phyloP scores from a whole-genome alignment of 371 early-diverging fungal genomes.

The Haplosporangium sp. region DNA sequence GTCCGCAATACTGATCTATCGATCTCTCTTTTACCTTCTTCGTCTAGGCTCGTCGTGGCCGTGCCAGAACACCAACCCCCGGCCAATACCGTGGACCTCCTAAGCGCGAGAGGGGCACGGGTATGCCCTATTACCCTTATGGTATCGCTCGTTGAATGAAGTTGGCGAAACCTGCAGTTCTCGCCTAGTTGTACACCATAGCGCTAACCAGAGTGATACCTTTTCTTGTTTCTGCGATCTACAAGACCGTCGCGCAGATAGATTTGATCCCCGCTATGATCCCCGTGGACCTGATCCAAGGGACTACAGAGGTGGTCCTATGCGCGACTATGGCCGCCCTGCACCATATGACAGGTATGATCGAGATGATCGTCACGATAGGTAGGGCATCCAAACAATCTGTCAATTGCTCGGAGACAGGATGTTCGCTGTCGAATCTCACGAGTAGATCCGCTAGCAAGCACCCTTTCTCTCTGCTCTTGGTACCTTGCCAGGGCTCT shows the following conservation, averaged over 20 bases:
- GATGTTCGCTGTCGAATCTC: not conserved
- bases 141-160: slow-evolving; percentile 23
- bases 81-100: slow-evolving; percentile 89
- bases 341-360: slow-evolving; percentile 61
- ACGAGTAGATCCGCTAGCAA: too few relatives aligned
- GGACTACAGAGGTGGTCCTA: slow-evolving; percentile 42
- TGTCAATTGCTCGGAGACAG: slow-evolving; percentile 29
- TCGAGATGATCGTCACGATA: slow-evolving; percentile 62
- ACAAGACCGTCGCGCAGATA: slow-evolving; percentile 63
- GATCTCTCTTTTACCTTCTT: too few relatives aligned
- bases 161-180: slow-evolving; percentile 37
- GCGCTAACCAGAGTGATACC: slow-evolving; percentile 1
- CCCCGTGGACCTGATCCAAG: slow-evolving; percentile 52
- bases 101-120: slow-evolving; percentile 58
- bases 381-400: slow-evolving; percentile 41
- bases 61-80: slow-evolving; percentile 90
- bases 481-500: slow-evolving; percentile 51
- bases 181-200: slow-evolving; percentile 8
- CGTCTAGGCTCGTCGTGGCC: slow-evolving; percentile 72
- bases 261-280: slow-evolving; percentile 68
- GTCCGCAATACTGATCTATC: too few relatives aligned
- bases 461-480: slow-evolving; percentile 22
- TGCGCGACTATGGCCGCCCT: slow-evolving; percentile 50
- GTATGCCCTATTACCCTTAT: slow-evolving; percentile 38
- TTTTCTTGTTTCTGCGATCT: too few relatives aligned